These are phyloP conservation scores for Linnemannia elongata DNA, from an alignment of 192 early-diverging fungal species.

Conservation along the genomic window DNA sequence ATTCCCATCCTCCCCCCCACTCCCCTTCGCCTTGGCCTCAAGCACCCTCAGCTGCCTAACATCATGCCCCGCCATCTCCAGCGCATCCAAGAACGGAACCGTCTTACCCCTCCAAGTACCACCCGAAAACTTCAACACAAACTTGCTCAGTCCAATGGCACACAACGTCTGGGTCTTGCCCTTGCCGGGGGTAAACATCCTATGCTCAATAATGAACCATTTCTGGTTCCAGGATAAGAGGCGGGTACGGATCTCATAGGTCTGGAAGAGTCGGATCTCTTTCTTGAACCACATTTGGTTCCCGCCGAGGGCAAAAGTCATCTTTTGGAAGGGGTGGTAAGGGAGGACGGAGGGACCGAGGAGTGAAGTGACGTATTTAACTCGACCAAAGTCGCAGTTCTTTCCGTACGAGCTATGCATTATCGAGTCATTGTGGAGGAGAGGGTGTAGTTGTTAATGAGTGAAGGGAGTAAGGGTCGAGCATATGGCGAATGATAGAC, in stretches of 20 bases:
- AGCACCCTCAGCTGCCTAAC: not conserved
- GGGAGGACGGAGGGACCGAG: slow-evolving; percentile 21
- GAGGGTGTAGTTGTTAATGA: not conserved
- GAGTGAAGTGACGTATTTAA: slow-evolving; percentile 26
- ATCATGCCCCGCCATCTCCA: slow-evolving; percentile 28
- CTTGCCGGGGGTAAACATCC: slow-evolving; percentile 16
- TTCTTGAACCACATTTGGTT: slow-evolving; percentile 59
- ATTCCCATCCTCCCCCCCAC: slow-evolving; percentile 8
- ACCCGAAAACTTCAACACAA: slow-evolving; percentile 23
- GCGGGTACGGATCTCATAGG: slow-evolving; percentile 57
- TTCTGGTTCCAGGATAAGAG: slow-evolving; percentile 59
- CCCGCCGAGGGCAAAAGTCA: slow-evolving; percentile 36
- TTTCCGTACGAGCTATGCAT: slow-evolving; percentile 40
- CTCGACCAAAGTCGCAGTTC: slow-evolving; percentile 49
- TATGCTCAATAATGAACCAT: slow-evolving; percentile 58
- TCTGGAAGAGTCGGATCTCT: slow-evolving; percentile 52
- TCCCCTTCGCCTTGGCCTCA: slow-evolving; percentile 6
- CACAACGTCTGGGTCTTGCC: not conserved
- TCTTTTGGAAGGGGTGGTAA: slow-evolving; percentile 21
- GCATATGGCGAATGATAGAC: not conserved
- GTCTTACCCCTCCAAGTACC: slow-evolving; percentile 27
- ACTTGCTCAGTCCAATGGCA: slow-evolving; percentile 27
- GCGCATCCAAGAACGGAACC: slow-evolving; percentile 27
- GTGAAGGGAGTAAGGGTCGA: not conserved
- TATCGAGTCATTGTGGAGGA: not conserved